These are phyloP conservation scores for Pseudogymnoascus sp. DNA, from an alignment of 2,329 filamentous ascomycete genomes.

Conservation along the genomic window DNA sequence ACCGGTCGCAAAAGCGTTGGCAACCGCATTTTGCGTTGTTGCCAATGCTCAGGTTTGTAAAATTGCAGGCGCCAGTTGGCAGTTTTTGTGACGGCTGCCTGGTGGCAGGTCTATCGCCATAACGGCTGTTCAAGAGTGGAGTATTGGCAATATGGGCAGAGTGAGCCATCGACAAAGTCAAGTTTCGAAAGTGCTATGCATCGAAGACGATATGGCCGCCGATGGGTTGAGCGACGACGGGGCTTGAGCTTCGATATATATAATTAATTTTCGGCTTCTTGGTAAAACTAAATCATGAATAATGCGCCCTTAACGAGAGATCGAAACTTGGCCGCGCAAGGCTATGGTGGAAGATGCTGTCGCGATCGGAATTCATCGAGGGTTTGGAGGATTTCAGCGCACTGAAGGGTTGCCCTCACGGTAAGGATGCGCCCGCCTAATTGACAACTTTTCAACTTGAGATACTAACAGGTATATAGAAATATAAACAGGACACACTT, in stretches of 20 bases:
- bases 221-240: background rate
- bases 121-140: constrained; percentile 23
- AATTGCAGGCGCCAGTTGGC: constrained; percentile 46
- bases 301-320: constrained; percentile 2
- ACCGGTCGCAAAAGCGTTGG: constrained; percentile 43
- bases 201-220: background rate
- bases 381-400: background rate
- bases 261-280: background rate
- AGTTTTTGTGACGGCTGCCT: constrained; percentile 17
- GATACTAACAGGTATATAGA: constrained; percentile 8
- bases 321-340: background rate
- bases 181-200: background rate
- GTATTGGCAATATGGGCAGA: constrained; percentile 22
- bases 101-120: constrained; percentile 15
- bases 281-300: background rate
- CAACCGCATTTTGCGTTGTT: constrained; percentile 42
- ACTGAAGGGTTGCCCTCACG: background rate
- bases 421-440: background rate
- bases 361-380: constrained; percentile 4
- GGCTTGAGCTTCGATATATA: background rate
- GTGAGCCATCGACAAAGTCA: constrained; percentile 25
- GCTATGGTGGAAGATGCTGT: background rate
- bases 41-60: constrained; percentile 38
- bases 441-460: constrained; percentile 8
- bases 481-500: constrained; percentile 6